Conservation (phyloP, 495 filamentous ascomycete species). For the Patellaria atrata region DNA sequence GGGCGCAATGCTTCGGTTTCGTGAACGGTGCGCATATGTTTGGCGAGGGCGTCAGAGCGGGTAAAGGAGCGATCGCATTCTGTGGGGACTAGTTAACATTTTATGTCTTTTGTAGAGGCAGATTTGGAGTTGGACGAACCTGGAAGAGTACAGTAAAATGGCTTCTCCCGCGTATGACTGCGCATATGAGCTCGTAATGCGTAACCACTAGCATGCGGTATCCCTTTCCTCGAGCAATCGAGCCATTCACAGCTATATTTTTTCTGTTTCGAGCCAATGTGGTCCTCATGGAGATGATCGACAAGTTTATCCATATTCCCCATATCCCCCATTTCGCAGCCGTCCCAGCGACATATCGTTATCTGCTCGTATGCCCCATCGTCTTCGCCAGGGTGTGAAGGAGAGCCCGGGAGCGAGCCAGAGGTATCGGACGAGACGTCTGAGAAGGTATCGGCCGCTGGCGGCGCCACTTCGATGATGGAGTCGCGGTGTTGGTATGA, state of each 20-base stretch:
- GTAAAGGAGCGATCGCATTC: constrained; percentile 98
- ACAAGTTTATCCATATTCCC: constrained; percentile 91
- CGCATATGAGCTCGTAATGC: constrained; percentile 93
- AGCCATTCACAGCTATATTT: constrained; percentile 92
- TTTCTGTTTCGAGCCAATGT: constrained; percentile 71
- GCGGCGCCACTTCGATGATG: constrained; percentile 15
- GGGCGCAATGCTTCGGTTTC: constrained; percentile 87
- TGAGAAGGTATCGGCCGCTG: too few relatives aligned
- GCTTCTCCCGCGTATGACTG: constrained; percentile 95
- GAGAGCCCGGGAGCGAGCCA: constrained; percentile 64
- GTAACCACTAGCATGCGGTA: constrained; percentile 87
- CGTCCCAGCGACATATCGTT: constrained; percentile 78
- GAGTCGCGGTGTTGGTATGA: constrained; percentile 13
- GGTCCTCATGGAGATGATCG: constrained; percentile 81
- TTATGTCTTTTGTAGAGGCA: background rate
- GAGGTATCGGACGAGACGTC: constrained; percentile 80
- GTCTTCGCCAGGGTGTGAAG: constrained; percentile 50
- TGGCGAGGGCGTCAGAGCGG: constrained; percentile 87
- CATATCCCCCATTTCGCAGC: constrained; percentile 64
- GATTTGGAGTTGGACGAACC: constrained; percentile 37
- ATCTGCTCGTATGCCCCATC: constrained; percentile 61
- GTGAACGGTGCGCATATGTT: constrained; percentile 97
- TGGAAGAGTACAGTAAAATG: constrained; percentile 88
- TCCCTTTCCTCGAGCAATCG: constrained; percentile 73
- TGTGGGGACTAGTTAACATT: constrained; percentile 23